A percentile compares a stretch with the other conserved stretches of the same genome.
Evolutionary conservation across 2,329 filamentous ascomycete genomes (phyloP).

Genomic region (Thelonectria discophora): DNA sequence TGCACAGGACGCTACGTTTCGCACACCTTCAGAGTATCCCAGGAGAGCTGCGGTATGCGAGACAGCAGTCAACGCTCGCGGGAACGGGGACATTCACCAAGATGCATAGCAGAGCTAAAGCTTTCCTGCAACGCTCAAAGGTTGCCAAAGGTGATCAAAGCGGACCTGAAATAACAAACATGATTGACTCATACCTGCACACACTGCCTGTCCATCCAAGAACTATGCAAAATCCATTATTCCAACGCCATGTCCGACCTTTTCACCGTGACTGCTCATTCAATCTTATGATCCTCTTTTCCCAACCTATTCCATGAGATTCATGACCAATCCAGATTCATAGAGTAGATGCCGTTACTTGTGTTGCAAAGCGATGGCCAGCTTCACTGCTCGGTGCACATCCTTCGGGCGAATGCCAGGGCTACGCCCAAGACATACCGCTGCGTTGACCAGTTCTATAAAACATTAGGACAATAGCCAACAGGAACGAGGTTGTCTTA

Average conservation of each 20-base stretch:
- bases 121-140: background rate
- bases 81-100: no score
- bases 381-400: constrained; percentile 44
- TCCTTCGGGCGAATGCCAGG: constrained; percentile 52
- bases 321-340: background rate
- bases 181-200: no score
- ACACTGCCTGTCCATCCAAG: background rate
- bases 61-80: no score
- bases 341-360: background rate
- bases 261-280: background rate
- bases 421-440: constrained; percentile 52
- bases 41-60: no score
- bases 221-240: constrained; percentile 15
- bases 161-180: no score
- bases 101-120: no score
- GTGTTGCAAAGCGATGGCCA: constrained; percentile 29
- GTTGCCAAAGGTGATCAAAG: no score
- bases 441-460: constrained; percentile 47
- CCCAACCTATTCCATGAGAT: background rate
- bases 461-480: background rate
- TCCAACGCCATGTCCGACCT: constrained; percentile 10
- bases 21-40: background rate
- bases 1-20: background rate
- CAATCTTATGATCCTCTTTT: background rate
- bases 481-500: constrained; percentile 35